A percentile compares a stretch with the other conserved stretches of the same genome.
Evolutionary conservation across 2,329 filamentous ascomycete genomes (phyloP).

Genomic region (Lecanicillium sp.): DNA sequence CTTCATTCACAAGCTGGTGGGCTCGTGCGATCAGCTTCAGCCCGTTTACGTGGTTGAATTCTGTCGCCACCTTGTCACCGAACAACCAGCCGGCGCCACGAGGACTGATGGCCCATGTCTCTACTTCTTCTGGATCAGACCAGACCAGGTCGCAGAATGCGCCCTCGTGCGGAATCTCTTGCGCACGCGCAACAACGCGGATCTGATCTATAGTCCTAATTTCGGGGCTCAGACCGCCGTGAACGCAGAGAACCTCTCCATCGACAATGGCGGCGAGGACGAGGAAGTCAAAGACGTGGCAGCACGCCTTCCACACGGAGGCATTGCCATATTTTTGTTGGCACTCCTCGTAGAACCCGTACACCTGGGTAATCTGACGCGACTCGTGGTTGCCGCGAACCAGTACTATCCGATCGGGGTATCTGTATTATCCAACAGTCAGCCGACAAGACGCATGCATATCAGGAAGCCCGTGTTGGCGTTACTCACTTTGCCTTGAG

Average conservation of each 20-base stretch:
- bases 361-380: conserved; percentile 94
- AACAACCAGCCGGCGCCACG: conserved; percentile 97
- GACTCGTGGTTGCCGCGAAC: conserved; percentile 98
- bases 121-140: conserved; percentile 95
- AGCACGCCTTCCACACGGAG: conserved; percentile 99
- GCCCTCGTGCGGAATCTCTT: conserved; percentile 96
- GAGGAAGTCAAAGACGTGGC: conserved; percentile 97
- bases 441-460: background rate
- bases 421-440: conserved; percentile 46
- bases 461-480: conserved; percentile 17
- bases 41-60: conserved; percentile 95
- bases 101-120: conserved; percentile 93
- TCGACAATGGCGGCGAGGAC: conserved; percentile 96
- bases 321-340: conserved; percentile 97
- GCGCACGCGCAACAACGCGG: conserved; percentile 93
- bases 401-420: conserved; percentile 89
- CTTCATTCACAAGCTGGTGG: conserved; percentile 98
- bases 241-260: conserved; percentile 96
- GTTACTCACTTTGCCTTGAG: conserved; percentile 63
- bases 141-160: conserved; percentile 98
- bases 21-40: conserved; percentile 93
- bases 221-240: conserved; percentile 81
- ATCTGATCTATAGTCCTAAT: conserved; percentile 99
- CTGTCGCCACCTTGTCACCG: conserved; percentile 92
- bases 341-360: conserved; percentile 98